A percentile compares a stretch with the other conserved stretches of the same genome.
These are phyloP conservation scores for Coniochaeta hoffmannii DNA, from an alignment of 2,329 filamentous ascomycete genomes.

Conservation along the genomic window DNA sequence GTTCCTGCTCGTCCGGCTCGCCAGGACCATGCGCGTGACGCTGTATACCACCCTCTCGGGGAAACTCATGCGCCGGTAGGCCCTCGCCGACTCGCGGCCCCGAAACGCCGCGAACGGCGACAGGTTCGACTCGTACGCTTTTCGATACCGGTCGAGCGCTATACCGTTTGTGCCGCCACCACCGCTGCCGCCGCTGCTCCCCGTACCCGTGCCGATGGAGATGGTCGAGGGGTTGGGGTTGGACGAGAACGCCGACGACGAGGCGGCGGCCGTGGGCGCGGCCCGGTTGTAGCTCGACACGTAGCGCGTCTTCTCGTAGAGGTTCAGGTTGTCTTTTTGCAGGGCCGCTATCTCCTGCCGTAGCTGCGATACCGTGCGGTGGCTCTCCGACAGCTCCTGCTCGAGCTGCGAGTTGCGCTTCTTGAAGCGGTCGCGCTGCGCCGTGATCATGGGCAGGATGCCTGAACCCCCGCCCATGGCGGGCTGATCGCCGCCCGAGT, in stretches of 20 bases:
- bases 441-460: conserved; percentile 96
- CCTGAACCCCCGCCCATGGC: conserved; percentile 73
- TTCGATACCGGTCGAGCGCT: conserved; percentile 76
- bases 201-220: conserved; percentile 43
- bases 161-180: too few relatives aligned
- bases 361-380: conserved; percentile 75
- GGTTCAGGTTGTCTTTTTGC: conserved; percentile 89
- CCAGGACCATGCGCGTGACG: conserved; percentile 82
- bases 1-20: conserved; percentile 84
- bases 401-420: conserved; percentile 89
- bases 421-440: conserved; percentile 96
- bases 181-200: conserved; percentile 49
- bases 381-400: conserved; percentile 76
- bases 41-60: conserved; percentile 88
- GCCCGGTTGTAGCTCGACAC: conserved; percentile 85
- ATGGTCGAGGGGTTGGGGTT: conserved; percentile 73
- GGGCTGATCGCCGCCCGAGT: conserved; percentile 21
- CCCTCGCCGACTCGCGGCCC: conserved; percentile 83
- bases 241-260: conserved; percentile 53
- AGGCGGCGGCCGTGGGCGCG: conserved; percentile 31
- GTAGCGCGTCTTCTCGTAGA: conserved; percentile 97
- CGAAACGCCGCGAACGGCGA: conserved; percentile 94
- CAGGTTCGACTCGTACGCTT: conserved; percentile 90
- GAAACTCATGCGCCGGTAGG: conserved; percentile 87
- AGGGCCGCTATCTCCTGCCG: conserved; percentile 85